phyloP scores from a whole-genome alignment of 2,329 filamentous ascomycete species.

The Venturia asperata region DNA sequence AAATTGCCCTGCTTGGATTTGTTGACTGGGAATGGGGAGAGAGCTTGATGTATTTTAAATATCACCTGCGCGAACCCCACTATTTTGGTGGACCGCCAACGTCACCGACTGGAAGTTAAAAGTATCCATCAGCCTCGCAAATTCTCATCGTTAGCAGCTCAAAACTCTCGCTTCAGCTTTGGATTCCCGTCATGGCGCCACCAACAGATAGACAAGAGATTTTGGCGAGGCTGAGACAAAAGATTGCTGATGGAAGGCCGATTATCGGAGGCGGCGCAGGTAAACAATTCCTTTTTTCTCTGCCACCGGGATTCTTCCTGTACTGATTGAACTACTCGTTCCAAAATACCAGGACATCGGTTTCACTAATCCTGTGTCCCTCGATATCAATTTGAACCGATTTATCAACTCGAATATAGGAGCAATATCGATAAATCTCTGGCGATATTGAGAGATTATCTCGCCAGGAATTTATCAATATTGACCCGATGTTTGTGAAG shows the following conservation, averaged over 20 bases:
- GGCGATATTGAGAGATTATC: too few relatives aligned
- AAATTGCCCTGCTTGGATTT: neutral
- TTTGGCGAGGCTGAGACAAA: conserved; percentile 46
- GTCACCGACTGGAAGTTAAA: neutral
- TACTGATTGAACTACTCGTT: too few relatives aligned
- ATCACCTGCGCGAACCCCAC: neutral
- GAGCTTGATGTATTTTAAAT: neutral
- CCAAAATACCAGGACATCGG: too few relatives aligned
- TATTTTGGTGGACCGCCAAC: neutral
- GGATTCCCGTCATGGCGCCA: conserved; percentile 45
- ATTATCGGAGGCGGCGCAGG: conserved; percentile 61
- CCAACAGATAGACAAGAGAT: conserved; percentile 51
- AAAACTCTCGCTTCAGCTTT: neutral
- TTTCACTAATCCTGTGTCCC: too few relatives aligned
- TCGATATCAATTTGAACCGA: too few relatives aligned
- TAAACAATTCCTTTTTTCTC: conserved; percentile 29
- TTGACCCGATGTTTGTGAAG: too few relatives aligned
- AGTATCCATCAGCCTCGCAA: neutral
- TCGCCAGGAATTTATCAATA: too few relatives aligned
- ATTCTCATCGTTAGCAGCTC: neutral
- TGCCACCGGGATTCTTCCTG: too few relatives aligned
- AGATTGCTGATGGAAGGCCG: conserved; percentile 49
- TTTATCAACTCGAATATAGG: too few relatives aligned
- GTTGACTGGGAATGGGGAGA: neutral
- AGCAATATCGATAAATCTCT: too few relatives aligned